Conservation (phyloP, 148 eudicot genomes). For the Fagopyrum homotropicum region DNA sequence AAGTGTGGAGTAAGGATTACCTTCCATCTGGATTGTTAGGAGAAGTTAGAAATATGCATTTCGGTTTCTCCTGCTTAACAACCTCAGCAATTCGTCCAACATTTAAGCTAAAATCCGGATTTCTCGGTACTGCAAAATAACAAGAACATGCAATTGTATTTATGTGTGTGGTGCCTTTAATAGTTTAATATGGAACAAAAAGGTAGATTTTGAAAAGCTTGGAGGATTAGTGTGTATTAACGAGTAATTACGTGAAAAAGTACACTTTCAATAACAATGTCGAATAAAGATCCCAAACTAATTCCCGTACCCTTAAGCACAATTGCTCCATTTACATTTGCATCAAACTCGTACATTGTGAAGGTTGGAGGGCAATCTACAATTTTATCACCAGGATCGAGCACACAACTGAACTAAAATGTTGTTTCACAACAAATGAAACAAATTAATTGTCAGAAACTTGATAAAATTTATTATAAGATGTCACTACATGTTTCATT, state of each 20-base stretch:
- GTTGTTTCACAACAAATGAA: constrained; percentile 20
- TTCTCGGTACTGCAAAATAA: constrained; percentile 58
- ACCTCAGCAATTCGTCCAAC: constrained; percentile 53
- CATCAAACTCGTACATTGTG: constrained; percentile 98
- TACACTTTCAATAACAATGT: neutral
- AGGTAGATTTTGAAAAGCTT: neutral
- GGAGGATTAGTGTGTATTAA: neutral
- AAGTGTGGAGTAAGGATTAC: constrained; percentile 28
- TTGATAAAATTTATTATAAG: neutral
- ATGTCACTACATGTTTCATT: neutral
- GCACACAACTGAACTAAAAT: constrained; percentile 70
- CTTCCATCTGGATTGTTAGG: constrained; percentile 99
- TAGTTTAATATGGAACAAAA: neutral
- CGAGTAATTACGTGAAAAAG: neutral
- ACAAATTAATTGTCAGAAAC: neutral
- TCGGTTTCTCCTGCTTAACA: constrained; percentile 74
- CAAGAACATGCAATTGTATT: neutral
- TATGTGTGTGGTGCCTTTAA: neutral
- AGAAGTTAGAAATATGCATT: constrained; percentile 91
- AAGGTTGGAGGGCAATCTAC: constrained; percentile 97
- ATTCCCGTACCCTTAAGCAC: constrained; percentile 62
- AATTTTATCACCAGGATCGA: constrained; percentile 93
- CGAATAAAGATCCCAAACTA: neutral
- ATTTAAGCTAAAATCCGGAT: constrained; percentile 82
- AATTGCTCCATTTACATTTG: constrained; percentile 80